Evolutionary conservation across 2,329 filamentous ascomycete species (phyloP).

Genomic region (Fusarium sp.): DNA sequence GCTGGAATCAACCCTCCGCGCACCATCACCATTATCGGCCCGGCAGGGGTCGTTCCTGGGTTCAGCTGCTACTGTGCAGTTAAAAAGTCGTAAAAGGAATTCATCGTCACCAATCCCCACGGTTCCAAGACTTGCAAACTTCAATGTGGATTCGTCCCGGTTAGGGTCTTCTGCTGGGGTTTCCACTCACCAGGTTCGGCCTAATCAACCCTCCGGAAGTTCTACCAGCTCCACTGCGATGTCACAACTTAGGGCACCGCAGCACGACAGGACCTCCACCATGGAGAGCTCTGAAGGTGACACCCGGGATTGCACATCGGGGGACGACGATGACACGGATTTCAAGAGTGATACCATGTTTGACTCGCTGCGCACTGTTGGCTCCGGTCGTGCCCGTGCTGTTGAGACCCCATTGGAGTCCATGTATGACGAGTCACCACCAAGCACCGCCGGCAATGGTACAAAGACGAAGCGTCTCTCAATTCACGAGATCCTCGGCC

Average conservation of each 20-base stretch:
- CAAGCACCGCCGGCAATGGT: slow-evolving; percentile 62
- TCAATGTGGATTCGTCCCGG: slow-evolving; percentile 61
- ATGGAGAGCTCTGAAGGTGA: slow-evolving; percentile 76
- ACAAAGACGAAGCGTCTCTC: slow-evolving; percentile 64
- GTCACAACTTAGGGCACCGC: slow-evolving; percentile 47
- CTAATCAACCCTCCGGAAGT: slow-evolving; percentile 54
- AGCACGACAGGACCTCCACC: slow-evolving; percentile 59
- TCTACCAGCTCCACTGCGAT: slow-evolving; percentile 54
- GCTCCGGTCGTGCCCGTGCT: slow-evolving; percentile 70
- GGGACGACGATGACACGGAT: slow-evolving; percentile 81
- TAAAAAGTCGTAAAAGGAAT: slow-evolving; percentile 51
- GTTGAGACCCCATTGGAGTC: slow-evolving; percentile 78
- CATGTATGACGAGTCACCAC: slow-evolving; percentile 82
- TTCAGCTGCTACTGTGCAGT: slow-evolving; percentile 39
- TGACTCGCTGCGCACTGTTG: slow-evolving; percentile 77
- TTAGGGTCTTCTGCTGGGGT: slow-evolving; percentile 54
- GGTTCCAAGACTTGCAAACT: slow-evolving; percentile 61
- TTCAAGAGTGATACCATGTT: slow-evolving; percentile 79
- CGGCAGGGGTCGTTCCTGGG: slow-evolving; percentile 38
- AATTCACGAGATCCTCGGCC: slow-evolving; percentile 66
- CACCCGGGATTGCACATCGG: slow-evolving; percentile 68
- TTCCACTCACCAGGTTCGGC: slow-evolving; percentile 48
- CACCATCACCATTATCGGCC: slow-evolving; percentile 29
- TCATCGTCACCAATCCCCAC: slow-evolving; percentile 65
- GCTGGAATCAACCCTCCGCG: slow-evolving; percentile 37